Base-by-base conservation (phyloP, 1,139 yeast genomes). In the Blastobotrys elegans region DNA sequence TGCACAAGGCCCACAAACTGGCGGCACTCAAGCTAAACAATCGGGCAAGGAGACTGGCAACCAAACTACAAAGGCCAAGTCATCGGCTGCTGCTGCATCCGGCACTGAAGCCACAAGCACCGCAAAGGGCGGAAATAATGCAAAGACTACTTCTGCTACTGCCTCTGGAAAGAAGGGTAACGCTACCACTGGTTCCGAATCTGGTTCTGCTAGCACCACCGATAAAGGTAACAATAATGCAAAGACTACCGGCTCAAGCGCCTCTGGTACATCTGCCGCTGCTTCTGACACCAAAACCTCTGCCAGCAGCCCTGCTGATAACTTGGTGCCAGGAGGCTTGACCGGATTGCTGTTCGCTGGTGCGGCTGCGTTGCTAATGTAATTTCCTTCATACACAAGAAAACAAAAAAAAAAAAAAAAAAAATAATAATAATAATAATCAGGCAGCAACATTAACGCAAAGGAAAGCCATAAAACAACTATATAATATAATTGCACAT, bases 11-110 rank as follows among this genome's bases (percentile, higher is more conserved):
- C 20, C 21, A 21, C 18, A n/a, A 29, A 18, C 42, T 14, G 34
- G 34, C 16, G 24, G 17, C 4, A 38, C 8, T 29, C 39, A 43
- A 24, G 40, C 29, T 22, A 44, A 29, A n/a, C 40, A 47, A 17
- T 33, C 32, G 22, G 42, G 20, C 31, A 29, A 46, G 16, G 27
- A 18, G 22, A 43, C 22, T n/a, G 11, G 22, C 6, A 17, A 24
- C n/a, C 20, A 27, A 11, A 31, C 17, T 32, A 4, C 31, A 22
- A 18, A 38, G 14, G 7, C 33, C 13, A 20, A 5, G 20, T 4
- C 20, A 24, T 13, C 41, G 24, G 21, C 34, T 39, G 22, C 24
- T 26, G 27, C 34, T 17, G 10, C 24, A 3, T 8, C 30, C 16
- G 30, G 17, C 20, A 16, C 13, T 18, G 6, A 3, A 13, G 33